Base-by-base conservation (phyloP, 1,139 yeast genomes). In the Saccharomyces hybrid region DNA sequence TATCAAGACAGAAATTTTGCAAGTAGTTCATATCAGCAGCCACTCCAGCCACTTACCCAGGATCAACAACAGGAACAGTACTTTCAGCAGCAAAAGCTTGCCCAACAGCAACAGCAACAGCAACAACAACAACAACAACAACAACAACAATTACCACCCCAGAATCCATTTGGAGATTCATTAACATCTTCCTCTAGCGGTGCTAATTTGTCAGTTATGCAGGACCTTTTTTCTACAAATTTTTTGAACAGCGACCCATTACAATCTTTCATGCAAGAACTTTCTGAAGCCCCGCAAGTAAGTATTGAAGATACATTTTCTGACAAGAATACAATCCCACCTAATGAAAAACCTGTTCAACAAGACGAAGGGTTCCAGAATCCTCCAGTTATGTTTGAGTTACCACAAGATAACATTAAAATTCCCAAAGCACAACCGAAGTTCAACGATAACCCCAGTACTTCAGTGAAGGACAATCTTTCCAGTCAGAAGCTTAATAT, bases 231-330 rank as follows among this genome's bases (percentile, higher is more conserved):
- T 38, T 59, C 64, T 16, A 53, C 61, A 4, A 64, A 62, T 47
- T 59, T 58, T 46, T 48, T 62, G 16, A 61, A 56, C 13, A 57
- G 57, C 11, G 68, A 64, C 42, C 68, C 68, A 2, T 55, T 64
- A 48, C 65, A 62, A 50, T 54, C 60, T 41, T 58, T 64, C 19
- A 60, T 64, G 60, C 64, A 62, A 46, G 65, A 64, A 47, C 46
- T 64, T 9, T 56, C 65, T 4, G 56, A 52, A 8, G 52, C 50
- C 3, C 57, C 53, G 34, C 56, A 52, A 48, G 55, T 54, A 26
- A 53, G 31, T 14, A 46, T 46, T 28, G 44, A 38, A 16, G 44
- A 38, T 11, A 19, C 44, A 16, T 38, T 38, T 9, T 11, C 44
- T 4, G 44, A 19, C 13, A 38, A 38, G 25, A 16, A 25, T 5